Conservation (phyloP, 106 monocot species). For the Dactylorhiza incarnata region DNA sequence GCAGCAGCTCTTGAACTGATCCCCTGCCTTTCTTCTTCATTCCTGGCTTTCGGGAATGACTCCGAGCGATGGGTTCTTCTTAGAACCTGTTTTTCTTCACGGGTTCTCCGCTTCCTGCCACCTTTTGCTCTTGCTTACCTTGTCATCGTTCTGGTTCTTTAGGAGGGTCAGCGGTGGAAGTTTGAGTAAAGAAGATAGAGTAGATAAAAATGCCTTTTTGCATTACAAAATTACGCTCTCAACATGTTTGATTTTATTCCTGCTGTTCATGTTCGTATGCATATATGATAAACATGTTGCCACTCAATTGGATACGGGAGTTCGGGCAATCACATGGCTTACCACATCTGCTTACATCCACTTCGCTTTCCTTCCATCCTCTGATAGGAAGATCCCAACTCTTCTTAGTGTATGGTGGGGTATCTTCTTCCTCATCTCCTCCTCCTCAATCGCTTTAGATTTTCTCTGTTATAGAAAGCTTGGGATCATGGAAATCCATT, state of each 20-base stretch:
- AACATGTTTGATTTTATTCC: constrained; percentile 19
- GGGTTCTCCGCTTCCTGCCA: constrained; percentile 47
- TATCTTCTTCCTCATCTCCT: constrained; percentile 42
- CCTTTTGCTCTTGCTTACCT: constrained; percentile 27
- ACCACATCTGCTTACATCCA: constrained; percentile 25
- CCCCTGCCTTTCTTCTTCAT: neutral
- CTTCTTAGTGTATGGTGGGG: constrained; percentile 68
- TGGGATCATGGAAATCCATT: constrained; percentile 16
- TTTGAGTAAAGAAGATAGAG: constrained; percentile 1
- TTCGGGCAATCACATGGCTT: constrained; percentile 44
- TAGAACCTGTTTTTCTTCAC: constrained; percentile 28
- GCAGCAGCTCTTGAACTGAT: no score
- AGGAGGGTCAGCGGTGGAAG: constrained; percentile 11
- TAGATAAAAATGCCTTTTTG: constrained; percentile 17
- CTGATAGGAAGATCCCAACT: constrained; percentile 37
- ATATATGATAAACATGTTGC: constrained; percentile 21
- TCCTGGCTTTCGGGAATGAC: neutral
- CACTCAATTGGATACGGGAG: constrained; percentile 31
- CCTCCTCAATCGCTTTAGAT: constrained; percentile 29
- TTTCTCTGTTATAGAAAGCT: constrained; percentile 18
- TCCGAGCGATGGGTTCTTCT: constrained; percentile 13
- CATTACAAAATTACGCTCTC: constrained; percentile 28
- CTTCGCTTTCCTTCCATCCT: constrained; percentile 16
- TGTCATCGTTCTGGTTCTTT: constrained; percentile 33
- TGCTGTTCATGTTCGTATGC: constrained; percentile 31